phyloP scores from a whole-genome alignment of 768 basidiomycete species.

The Termitomyces sp. region DNA sequence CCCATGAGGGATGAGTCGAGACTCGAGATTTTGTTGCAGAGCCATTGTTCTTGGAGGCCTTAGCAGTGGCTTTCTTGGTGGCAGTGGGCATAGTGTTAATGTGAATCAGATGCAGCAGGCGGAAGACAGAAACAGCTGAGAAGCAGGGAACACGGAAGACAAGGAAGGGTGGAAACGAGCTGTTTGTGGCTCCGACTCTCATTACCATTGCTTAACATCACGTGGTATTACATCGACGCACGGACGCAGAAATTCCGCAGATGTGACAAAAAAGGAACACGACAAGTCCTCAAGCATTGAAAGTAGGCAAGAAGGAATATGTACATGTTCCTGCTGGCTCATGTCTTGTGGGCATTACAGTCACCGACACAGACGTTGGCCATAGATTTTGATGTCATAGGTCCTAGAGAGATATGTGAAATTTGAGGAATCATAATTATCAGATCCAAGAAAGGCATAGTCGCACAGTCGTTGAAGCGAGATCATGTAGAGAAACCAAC shows the following conservation, averaged over 20 bases:
- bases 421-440: background rate
- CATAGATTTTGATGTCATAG: background rate
- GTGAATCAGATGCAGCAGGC: background rate
- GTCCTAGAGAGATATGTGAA: background rate
- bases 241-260: constrained; percentile 15
- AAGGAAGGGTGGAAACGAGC: constrained; percentile 20
- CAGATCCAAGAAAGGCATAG: background rate
- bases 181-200: constrained; percentile 19
- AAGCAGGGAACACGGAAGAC: constrained; percentile 8
- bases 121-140: background rate
- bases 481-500: background rate
- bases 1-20: constrained; percentile 58
- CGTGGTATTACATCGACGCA: constrained; percentile 20
- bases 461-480: background rate
- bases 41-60: constrained; percentile 30
- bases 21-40: constrained; percentile 30
- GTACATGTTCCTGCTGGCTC: background rate
- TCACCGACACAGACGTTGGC: background rate
- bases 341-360: background rate
- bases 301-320: background rate
- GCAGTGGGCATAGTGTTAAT: constrained; percentile 17
- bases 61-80: constrained; percentile 33
- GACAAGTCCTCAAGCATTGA: background rate
- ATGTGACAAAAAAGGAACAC: constrained; percentile 2
- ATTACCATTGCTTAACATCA: constrained; percentile 17